Evolutionary conservation across 1,139 yeast genomes (phyloP).

Genomic region (Debaryomyces nepalensis): DNA sequence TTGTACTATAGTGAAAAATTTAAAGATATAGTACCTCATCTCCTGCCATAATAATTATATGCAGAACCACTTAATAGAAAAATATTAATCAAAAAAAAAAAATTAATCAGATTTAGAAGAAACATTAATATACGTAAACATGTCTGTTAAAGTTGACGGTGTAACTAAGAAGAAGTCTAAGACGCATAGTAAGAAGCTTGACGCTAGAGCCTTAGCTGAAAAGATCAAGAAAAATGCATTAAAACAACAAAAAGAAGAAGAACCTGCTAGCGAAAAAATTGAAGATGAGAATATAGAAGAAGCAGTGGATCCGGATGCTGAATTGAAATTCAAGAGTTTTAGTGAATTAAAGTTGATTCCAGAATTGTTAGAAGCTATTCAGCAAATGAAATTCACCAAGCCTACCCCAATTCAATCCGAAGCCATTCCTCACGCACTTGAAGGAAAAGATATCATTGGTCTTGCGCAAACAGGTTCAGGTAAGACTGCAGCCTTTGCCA

Average conservation of each 20-base stretch:
- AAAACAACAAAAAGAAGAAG: constrained; percentile 26
- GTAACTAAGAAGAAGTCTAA: constrained; percentile 21
- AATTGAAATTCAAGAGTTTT: constrained; percentile 45
- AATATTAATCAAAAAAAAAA: constrained; percentile 5
- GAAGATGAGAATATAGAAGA: constrained; percentile 15
- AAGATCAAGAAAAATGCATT: constrained; percentile 61
- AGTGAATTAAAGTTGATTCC: constrained; percentile 70
- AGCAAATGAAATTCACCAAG: constrained; percentile 61
- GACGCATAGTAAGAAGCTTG: constrained; percentile 21
- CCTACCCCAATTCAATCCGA: constrained; percentile 94
- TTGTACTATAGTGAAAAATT: constrained; percentile 5
- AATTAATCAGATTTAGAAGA: constrained; percentile 1
- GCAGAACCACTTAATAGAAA: constrained; percentile 15
- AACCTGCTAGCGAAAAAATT: constrained; percentile 17
- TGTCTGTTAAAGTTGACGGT: constrained; percentile 21
- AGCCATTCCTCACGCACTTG: constrained; percentile 88
- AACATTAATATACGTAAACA: constrained; percentile 9
- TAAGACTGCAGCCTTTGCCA: constrained; percentile 85
- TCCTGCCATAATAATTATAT: constrained; percentile 10
- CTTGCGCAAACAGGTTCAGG: constrained; percentile 87
- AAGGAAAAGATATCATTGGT: constrained; percentile 83
- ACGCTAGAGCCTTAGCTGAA: constrained; percentile 45
- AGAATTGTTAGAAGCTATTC: constrained; percentile 80
- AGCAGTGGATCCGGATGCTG: constrained; percentile 28
- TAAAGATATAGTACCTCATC: constrained; percentile 14